Evolutionary conservation across 257 asterid genomes (phyloP).

Genomic region (Penstemon barbatus): DNA sequence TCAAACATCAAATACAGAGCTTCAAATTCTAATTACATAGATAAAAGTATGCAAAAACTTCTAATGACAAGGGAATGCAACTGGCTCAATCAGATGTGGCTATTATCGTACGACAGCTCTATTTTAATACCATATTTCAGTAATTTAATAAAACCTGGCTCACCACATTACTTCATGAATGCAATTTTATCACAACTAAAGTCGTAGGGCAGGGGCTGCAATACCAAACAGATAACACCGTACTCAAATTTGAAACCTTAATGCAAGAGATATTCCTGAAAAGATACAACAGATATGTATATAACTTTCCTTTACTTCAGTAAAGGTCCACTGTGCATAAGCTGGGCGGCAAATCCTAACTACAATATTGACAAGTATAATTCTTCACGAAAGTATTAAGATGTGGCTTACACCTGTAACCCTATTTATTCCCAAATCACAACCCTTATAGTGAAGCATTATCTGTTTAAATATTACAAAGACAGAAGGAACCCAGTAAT

Average conservation of each 20-base stretch:
- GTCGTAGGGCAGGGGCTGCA: constrained; percentile 2
- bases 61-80: constrained; percentile 1
- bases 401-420: background rate
- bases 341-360: background rate
- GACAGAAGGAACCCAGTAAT: constrained; percentile 3
- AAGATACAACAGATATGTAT: background rate
- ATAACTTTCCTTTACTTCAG: background rate
- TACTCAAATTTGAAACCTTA: background rate
- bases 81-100: background rate
- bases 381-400: background rate
- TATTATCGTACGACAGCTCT: background rate
- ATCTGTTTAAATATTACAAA: background rate
- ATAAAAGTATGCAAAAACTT: background rate
- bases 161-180: background rate
- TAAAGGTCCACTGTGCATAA: background rate
- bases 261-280: background rate
- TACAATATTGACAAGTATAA: background rate
- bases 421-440: background rate
- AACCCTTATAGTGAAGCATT: background rate
- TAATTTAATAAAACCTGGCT: background rate
- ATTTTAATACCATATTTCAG: background rate
- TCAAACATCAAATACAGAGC: constrained; percentile 3
- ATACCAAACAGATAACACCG: background rate
- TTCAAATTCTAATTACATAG: constrained; percentile 1
- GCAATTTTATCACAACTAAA: background rate